phyloP scores from a whole-genome alignment of 2,329 filamentous ascomycete genomes.

The Scytalidium sp. region DNA sequence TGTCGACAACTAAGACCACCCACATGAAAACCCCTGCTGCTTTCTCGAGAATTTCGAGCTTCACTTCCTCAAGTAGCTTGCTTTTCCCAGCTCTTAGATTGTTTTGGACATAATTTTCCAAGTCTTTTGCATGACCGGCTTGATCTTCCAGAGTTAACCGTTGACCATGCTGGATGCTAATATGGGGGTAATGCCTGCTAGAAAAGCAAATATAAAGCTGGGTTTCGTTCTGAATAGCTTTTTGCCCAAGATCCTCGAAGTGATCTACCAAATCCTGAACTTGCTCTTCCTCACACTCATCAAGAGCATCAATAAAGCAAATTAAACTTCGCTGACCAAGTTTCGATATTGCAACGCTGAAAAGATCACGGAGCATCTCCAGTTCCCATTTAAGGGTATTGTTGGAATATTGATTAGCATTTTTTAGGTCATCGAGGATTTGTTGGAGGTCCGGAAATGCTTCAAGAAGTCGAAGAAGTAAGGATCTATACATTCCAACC shows the following conservation, averaged over 20 bases:
- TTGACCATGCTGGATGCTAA: slow-evolving; percentile 12
- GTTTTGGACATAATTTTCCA: slow-evolving; percentile 16
- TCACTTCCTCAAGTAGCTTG: slow-evolving; percentile 13
- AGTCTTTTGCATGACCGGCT: slow-evolving; percentile 19
- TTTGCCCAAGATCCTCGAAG: slow-evolving; percentile 21
- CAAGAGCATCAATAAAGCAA: slow-evolving; percentile 42
- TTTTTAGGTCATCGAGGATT: slow-evolving; percentile 25
- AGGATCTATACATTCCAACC: slow-evolving; percentile 45
- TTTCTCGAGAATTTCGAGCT: slow-evolving; percentile 16
- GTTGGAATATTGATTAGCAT: too few species aligned
- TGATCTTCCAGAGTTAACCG: slow-evolving; percentile 19
- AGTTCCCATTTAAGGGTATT: slow-evolving; percentile 20
- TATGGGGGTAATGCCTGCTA: slow-evolving; percentile 26
- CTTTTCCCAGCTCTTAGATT: slow-evolving; percentile 12
- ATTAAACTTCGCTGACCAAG: slow-evolving; percentile 22
- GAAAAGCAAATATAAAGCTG: slow-evolving; percentile 19
- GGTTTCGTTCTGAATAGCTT: slow-evolving; percentile 4
- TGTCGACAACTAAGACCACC: slow-evolving; percentile 25
- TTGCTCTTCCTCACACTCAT: slow-evolving; percentile 38
- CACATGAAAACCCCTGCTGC: slow-evolving; percentile 23
- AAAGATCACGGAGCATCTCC: slow-evolving; percentile 20
- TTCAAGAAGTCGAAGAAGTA: slow-evolving; percentile 39
- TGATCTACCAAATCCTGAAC: slow-evolving; percentile 27
- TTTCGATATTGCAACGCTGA: slow-evolving; percentile 17
- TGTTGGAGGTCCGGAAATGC: slow-evolving; percentile 30